A percentile compares a stretch with the other conserved stretches of the same genome.
These are phyloP conservation scores for Penicillium hesseltinei DNA, from an alignment of 2,329 filamentous ascomycete species.

Conservation along the genomic window DNA sequence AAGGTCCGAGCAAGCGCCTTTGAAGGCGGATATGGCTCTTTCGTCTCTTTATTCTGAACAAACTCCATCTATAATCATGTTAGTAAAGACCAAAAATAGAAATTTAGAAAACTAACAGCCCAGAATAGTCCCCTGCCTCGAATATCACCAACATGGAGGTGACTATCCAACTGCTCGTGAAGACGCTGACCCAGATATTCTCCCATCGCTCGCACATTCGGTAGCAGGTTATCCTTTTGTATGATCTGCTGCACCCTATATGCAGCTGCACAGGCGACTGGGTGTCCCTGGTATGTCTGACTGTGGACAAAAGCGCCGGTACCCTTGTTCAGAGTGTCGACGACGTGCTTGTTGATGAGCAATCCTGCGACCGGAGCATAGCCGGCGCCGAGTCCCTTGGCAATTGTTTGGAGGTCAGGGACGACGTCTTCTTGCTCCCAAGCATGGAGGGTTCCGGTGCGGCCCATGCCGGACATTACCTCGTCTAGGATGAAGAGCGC, in stretches of 20 bases:
- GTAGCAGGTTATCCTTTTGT: constrained; percentile 49
- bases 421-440: constrained; percentile 55
- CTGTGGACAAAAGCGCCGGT: constrained; percentile 52
- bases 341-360: constrained; percentile 48
- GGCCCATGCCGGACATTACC: constrained; percentile 59
- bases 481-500: constrained; percentile 49
- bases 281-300: constrained; percentile 58
- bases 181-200: constrained; percentile 38
- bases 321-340: constrained; percentile 46
- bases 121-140: constrained; percentile 56
- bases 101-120: constrained; percentile 44
- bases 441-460: constrained; percentile 54
- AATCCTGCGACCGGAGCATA: constrained; percentile 55
- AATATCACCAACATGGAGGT: constrained; percentile 54
- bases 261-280: constrained; percentile 52
- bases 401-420: constrained; percentile 58
- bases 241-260: constrained; percentile 54
- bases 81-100: not conserved
- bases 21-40: constrained; percentile 49
- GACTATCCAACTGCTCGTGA: constrained; percentile 40
- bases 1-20: constrained; percentile 46
- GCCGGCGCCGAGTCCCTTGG: constrained; percentile 57
- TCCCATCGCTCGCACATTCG: constrained; percentile 39
- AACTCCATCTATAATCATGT: constrained; percentile 50
- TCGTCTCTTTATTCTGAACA: constrained; percentile 51